Percentiles rank a stretch among this genome's conserved stretches.
Evolutionary conservation across 108 stramenopile species (phyloP).

Genomic region (Discostella pseudostelligera): DNA sequence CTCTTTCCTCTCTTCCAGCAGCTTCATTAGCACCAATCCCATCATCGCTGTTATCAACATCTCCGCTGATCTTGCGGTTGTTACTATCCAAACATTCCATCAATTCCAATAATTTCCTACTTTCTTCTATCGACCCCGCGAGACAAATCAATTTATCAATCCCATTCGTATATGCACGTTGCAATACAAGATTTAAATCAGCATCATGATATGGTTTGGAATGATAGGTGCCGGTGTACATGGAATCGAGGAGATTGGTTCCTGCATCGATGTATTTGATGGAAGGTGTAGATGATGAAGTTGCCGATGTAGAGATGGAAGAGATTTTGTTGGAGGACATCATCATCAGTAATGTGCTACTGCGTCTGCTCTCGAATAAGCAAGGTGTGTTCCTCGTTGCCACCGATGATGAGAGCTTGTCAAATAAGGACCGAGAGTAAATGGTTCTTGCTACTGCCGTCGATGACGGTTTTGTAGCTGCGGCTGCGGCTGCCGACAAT

Average conservation of each 20-base stretch:
- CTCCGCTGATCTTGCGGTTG: conserved; percentile 36
- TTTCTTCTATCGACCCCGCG: conserved; percentile 81
- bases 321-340: neutral
- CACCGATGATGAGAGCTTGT: too few species aligned
- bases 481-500: too few species aligned
- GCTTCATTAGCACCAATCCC: neutral
- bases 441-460: too few species aligned
- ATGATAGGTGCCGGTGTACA: conserved; percentile 82
- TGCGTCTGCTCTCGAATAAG: too few species aligned
- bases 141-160: conserved; percentile 71
- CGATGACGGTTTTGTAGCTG: too few species aligned
- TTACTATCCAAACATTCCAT: conserved; percentile 39
- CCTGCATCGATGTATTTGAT: conserved; percentile 87
- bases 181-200: conserved; percentile 83
- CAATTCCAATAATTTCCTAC: conserved; percentile 25
- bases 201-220: conserved; percentile 82
- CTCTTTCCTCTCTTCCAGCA: conserved; percentile 49
- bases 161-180: conserved; percentile 65
- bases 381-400: too few species aligned
- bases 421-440: too few species aligned
- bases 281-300: neutral
- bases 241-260: conserved; percentile 88
- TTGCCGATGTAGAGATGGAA: neutral
- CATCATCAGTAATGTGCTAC: too few species aligned
- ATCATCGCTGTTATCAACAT: conserved; percentile 11